These are phyloP conservation scores for Echinosophora koreensis DNA, from an alignment of 306 rosid genomes.

Conservation along the genomic window DNA sequence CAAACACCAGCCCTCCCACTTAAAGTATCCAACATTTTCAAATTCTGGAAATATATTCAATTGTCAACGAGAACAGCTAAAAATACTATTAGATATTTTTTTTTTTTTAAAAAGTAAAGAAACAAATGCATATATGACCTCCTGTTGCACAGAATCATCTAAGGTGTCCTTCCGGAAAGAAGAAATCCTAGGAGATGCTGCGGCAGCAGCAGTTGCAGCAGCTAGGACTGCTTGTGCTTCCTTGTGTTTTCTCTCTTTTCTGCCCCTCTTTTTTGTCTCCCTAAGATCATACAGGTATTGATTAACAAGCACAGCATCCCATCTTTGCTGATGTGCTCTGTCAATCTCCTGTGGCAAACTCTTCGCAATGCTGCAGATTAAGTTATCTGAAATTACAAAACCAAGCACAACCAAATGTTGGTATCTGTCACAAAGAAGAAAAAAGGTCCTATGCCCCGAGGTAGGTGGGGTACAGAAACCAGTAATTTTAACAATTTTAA, in stretches of 20 bases:
- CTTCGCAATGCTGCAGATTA: constrained; percentile 67
- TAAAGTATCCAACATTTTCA: constrained; percentile 54
- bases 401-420: constrained; percentile 27
- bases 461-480: not conserved
- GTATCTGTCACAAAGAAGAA: not conserved
- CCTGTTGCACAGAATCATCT: constrained; percentile 75
- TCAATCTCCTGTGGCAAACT: constrained; percentile 85
- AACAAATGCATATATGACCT: constrained; percentile 57
- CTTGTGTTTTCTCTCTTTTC: constrained; percentile 92
- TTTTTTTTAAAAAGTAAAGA: not conserved
- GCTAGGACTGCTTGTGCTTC: constrained; percentile 99
- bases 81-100: not conserved
- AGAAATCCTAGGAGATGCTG: constrained; percentile 89
- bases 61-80: constrained; percentile 31
- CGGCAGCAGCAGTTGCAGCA: constrained; percentile 99
- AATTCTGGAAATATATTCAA: constrained; percentile 56
- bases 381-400: constrained; percentile 70
- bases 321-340: constrained; percentile 64
- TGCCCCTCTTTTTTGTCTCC: constrained; percentile 96
- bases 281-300: constrained; percentile 79
- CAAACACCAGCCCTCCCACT: constrained; percentile 65
- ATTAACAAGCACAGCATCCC: constrained; percentile 90
- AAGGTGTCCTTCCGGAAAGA: constrained; percentile 82
- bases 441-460: not conserved
- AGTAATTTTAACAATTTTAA: constrained; percentile 12